Base-by-base conservation (phyloP, 805 yeast species). In the Wickerhamomyces kurtzmanii region DNA sequence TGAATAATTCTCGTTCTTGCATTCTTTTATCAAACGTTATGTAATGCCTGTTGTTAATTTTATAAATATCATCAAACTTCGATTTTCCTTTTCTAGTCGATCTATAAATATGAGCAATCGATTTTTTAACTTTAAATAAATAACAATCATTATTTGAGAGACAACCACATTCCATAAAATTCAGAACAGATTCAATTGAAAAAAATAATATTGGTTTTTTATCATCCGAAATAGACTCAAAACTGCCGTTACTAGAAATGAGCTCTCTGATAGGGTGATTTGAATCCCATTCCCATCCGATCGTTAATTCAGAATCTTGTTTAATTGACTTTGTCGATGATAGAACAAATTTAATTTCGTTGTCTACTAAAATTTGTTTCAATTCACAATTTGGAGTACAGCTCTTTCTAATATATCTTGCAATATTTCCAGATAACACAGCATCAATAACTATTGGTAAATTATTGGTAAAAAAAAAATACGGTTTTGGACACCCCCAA, bases 211-310 rank as follows among this genome's bases (percentile, higher is more conserved):
- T 55, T 4, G 71, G 63, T 39, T 72, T 74, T 30, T 71, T 74
- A 2, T 59, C 54, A 23, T 71, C 72, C 6, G 59, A 40, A 16
- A 79, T 53, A 15, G 65, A 65, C 27, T 77, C 85, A 46, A 76
- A 71, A 20, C 54, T 44, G 43, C 53, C 37, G 17, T 56, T 49
- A n/a, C 66, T 57, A 15, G 57, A 51, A 15, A 68, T 59, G 30
- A 80, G 53, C 37, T 65, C 63, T 29, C 59, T 55, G 21, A 85
- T 80, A 3, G 96, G 94, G 47, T 86, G 95, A 12, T 57, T 37
- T 4, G 53, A 47, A 45, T 86, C 94, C 94, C 96, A 89, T 34
- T 78, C 83, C 97, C 97, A 89, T 2, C 75, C 71, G 8, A 85
- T 51, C 0, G 87, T 67, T 13, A 89, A 53, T 45, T 87, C 96